These are phyloP conservation scores for Trametes cubensis DNA, from an alignment of 768 basidiomycete genomes.

Conservation along the genomic window DNA sequence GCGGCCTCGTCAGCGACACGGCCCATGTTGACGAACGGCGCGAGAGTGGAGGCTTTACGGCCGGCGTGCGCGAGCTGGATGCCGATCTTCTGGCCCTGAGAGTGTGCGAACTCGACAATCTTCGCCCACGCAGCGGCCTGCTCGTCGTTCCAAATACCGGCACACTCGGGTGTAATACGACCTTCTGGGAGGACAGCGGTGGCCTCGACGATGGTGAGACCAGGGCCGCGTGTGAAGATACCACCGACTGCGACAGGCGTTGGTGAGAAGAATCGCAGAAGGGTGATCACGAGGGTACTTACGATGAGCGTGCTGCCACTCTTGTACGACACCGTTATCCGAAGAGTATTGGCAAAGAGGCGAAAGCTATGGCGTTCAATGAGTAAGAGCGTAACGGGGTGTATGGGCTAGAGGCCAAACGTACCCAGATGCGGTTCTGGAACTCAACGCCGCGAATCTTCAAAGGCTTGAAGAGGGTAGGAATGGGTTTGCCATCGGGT, in stretches of 20 bases:
- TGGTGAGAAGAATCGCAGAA: background rate
- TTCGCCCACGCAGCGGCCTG: slow-evolving; percentile 50
- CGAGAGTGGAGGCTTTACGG: slow-evolving; percentile 65
- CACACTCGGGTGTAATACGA: slow-evolving; percentile 62
- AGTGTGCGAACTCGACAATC: slow-evolving; percentile 70
- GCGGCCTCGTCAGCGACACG: slow-evolving; percentile 37
- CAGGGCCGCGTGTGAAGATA: slow-evolving; percentile 55
- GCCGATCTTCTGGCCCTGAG: slow-evolving; percentile 65
- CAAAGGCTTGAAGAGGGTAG: slow-evolving; percentile 55
- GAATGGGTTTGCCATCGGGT: slow-evolving; percentile 43
- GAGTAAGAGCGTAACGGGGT: background rate
- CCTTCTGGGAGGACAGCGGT: slow-evolving; percentile 60
- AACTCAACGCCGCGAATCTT: slow-evolving; percentile 41
- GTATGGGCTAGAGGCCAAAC: slow-evolving; percentile 1
- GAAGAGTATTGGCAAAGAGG: slow-evolving; percentile 65
- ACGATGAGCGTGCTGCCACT: slow-evolving; percentile 61
- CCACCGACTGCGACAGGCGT: slow-evolving; percentile 45
- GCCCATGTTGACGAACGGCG: slow-evolving; percentile 63
- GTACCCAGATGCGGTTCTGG: slow-evolving; percentile 34
- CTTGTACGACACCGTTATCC: slow-evolving; percentile 50
- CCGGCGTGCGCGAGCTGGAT: slow-evolving; percentile 80
- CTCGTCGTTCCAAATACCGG: slow-evolving; percentile 62
- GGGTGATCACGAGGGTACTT: background rate
- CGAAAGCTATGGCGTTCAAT: slow-evolving; percentile 39
- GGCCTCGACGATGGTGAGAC: slow-evolving; percentile 65